Base-by-base conservation (phyloP, 2,329 filamentous ascomycete species). In the Ophiocordyceps camponoti-rufipedis region DNA sequence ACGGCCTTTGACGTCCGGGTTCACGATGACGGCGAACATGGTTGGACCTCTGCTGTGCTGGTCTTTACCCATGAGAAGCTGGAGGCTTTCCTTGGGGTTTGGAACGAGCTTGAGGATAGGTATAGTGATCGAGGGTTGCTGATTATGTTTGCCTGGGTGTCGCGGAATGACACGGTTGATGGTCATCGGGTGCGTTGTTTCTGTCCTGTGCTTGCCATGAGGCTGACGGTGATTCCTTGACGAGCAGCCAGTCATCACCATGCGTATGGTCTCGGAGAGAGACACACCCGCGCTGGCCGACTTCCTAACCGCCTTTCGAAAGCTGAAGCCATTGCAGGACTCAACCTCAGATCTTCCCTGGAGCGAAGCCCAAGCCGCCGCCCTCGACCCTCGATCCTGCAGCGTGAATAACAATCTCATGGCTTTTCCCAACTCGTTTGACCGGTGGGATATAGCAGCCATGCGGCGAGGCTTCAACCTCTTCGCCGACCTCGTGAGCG, bases 1-100 rank as follows among this genome's bases (percentile, higher is more conserved):
- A 59, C 57, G 2, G 51, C 51, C 3, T 47, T 54, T 10, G 53
- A 48, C 10, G 49, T 63, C 42, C 61, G 60, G 45, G 52, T 62
- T 5, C 57, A 54, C 18, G 35, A 44, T 18, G 45, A 14, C 10
- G 23, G n/a, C 5, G 33, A 16, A 3, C 32, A 23, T 23, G 23
- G 7, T 11, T 46, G 45, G 45, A 41, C 45, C 1, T 9, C 44
- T 13, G 33, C 16, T 6, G 28, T 18, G n/a, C 42, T 46, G n/a
- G 16, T 7, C 42, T 46, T 46, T 18, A 44, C 35, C 10, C 42
- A 41, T 14, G 42, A 46, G 16, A 44, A 44, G 42, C n/a, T 46
- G 9, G 42, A 44, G 28, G 13, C 18, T 9, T 14, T 46, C 12
- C 35, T 46, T 19, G 42, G 42, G 3, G 44, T 28, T 12, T 46